Base-by-base conservation (phyloP, 441 rosid species). In the Geranium incanum region DNA sequence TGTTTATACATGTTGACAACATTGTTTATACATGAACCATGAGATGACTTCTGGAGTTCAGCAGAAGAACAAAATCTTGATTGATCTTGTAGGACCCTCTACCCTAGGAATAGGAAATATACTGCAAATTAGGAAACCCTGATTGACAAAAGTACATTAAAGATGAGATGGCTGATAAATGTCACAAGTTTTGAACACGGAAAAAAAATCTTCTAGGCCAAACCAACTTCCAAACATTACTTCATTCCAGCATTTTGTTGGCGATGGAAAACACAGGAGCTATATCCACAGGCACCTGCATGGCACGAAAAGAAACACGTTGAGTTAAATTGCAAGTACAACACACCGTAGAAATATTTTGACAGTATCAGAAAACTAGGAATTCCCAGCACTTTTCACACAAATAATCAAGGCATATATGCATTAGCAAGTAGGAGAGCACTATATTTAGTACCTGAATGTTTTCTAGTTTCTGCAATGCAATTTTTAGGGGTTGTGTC, bases 261-360 rank as follows among this genome's bases (percentile, higher is more conserved):
- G 86, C 97, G 11, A 79, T 43, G 0, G 96, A 79, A 83, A 93
- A 91, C 71, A 84, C 74, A 13, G 96, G 96, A 81, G 82, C 75
- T 74, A 93, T 89, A 80, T 93, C 98, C 75, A 88, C 92, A 0
- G 97, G 93, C 7, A 91, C 98, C 98, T 91, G 66, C n/a, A 63
- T 23, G 66, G 12, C 38, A 28, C 21, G 23, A 21, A 63, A 11
- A 63, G 37, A 11, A 23, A 60, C 36, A 60, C 13, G 28, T 62
- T 62, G 36, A 3, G 23, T 6, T 1, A 1, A 23, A 63, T 36
- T 23, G 38, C 37, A 63, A 63, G 66, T 6, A 63, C 38, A 28
- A 28, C 33, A 28, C 33, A 28, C 33, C 33, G 33, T 28, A 28
- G 33, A 28, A 28, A 28, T 28, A 28, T 28, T 28, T 28, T 28